These are phyloP conservation scores for Paramyrothecium sp. DNA, from an alignment of 2,329 filamentous ascomycete species.

Conservation along the genomic window DNA sequence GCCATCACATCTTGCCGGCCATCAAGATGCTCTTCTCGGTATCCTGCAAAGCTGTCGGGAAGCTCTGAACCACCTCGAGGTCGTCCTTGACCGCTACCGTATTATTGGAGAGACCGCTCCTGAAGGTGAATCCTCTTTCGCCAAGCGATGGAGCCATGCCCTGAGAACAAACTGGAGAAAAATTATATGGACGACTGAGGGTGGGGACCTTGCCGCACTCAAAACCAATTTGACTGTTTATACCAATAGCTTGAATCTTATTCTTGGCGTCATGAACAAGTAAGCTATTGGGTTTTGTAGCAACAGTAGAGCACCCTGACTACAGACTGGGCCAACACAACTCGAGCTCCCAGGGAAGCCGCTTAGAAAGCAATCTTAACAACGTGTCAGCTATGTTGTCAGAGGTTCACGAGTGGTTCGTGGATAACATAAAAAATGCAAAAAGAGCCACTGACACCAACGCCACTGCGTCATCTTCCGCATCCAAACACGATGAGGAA, in stretches of 20 bases:
- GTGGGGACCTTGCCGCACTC: slow-evolving; percentile 3
- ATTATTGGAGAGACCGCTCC: background rate
- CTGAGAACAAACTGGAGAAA: slow-evolving; percentile 6
- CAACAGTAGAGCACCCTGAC: too few species aligned
- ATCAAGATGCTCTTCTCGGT: slow-evolving; percentile 6
- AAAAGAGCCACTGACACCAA: too few species aligned
- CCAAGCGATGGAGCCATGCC: slow-evolving; percentile 4
- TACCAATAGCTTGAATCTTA: slow-evolving; percentile 7
- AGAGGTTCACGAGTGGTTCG: too few species aligned
- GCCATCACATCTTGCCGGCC: background rate
- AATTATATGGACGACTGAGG: slow-evolving; percentile 9
- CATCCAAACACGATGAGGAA: too few species aligned
- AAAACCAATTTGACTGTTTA: slow-evolving; percentile 4
- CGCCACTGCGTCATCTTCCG: too few species aligned
- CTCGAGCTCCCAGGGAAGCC: too few species aligned
- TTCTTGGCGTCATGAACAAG: slow-evolving; percentile 8
- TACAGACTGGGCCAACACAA: too few species aligned
- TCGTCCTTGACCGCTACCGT: slow-evolving; percentile 2
- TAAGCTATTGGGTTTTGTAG: background rate
- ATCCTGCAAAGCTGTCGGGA: slow-evolving; percentile 6
- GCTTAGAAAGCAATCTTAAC: too few species aligned
- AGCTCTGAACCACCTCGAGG: background rate
- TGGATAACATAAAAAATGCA: too few species aligned
- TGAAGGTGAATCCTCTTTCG: background rate
- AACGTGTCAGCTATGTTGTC: too few species aligned